Evolutionary conservation across 257 asterid species (phyloP), one percentile per base, ranked within the genome.

Genomic region (Scutellaria galericulata): DNA sequence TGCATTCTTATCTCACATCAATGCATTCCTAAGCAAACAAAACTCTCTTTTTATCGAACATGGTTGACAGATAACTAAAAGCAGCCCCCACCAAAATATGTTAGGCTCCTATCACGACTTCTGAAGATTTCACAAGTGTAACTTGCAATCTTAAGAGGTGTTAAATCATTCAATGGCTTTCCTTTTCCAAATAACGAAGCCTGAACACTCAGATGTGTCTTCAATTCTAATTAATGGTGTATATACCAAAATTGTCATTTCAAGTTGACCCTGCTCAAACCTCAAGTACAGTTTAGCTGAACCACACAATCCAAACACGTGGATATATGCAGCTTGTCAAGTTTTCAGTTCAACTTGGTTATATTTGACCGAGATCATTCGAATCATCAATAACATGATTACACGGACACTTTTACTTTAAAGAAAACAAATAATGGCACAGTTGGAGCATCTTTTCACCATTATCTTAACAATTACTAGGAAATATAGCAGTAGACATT

Each of bases 401-500:
- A 31, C 3, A 3, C 37, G 37, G 37, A 31, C 37, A 31, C 37
- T 31, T 2, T 31, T 31, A 15, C n/a, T 63, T 53, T 27, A 24
- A 47, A 50, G 39, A 50, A 37, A 45, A 54, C 35, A 24, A 45
- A 70, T 27, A 20, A 65, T 35, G 44, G 42, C 75, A 15, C 6
- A 14, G 37, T 20, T 66, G 53, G 39, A 68, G 20, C 47, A 74
- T 44, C 44, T 57, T 74, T 67, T 74, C 46, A 59, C 75, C 39
- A 66, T 55, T 42, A 56, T 50, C 48, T 39, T 53, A 44, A 40
- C 47, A 52, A 47, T 68, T 20, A 61, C 77, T 59, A 59, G 47
- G 75, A 75, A 53, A 68, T 22, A 72, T 47, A 5, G 68, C 27
- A 70, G 51, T 20, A 57, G 52, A 48, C 54, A 65, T 42, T 63